Base-by-base conservation (phyloP, 768 basidiomycete genomes). In the Lactarius psammicola region DNA sequence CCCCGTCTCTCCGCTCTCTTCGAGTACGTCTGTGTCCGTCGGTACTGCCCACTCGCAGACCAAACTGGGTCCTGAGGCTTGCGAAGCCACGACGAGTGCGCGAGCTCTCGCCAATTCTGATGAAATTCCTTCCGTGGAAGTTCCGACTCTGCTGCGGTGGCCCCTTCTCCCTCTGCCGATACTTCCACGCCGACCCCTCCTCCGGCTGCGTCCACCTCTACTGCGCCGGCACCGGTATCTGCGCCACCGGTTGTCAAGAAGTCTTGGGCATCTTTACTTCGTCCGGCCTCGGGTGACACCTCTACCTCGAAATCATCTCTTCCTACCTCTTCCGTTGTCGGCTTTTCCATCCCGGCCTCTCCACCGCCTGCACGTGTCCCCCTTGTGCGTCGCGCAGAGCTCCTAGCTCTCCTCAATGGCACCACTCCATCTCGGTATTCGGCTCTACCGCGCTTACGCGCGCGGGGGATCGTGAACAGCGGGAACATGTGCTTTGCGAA, bases 401-500 rank as follows among this genome's bases (percentile, higher is more conserved):
- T 90, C 3, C 66, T 87, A 9, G 77, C 76, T 0, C 80, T 90
- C n/a, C 78, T 90, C 1, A 84, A 77, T 10, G 75, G 77, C 1
- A 79, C 78, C 0, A 73, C 80, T 6, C 66, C 74, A 5, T 67
- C 68, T 4, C 65, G 69, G 23, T 23, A 53, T 34, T 62, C 71
- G 23, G 68, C 69, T 11, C 66, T 70, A 60, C 71, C 76, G 2
- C 76, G 75, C 56, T 83, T 92, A 38, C 79, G 81, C 8, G 86
- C 92, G 0, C 81, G 95, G 17, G 96, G 96, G 5, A 78, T 99
- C 57, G 81, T 98, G 70, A 99, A 99, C 76, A 89, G 86, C 2
- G 95, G 96, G 0, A 99, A 99, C 76, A 88, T 98, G 87, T 99
- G 96, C 75, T 99, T 98, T 73, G 95, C 95, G 33, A 99, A 98